phyloP scores from a whole-genome alignment of 2,329 filamentous ascomycete species.

The Blastomyces percursus region DNA sequence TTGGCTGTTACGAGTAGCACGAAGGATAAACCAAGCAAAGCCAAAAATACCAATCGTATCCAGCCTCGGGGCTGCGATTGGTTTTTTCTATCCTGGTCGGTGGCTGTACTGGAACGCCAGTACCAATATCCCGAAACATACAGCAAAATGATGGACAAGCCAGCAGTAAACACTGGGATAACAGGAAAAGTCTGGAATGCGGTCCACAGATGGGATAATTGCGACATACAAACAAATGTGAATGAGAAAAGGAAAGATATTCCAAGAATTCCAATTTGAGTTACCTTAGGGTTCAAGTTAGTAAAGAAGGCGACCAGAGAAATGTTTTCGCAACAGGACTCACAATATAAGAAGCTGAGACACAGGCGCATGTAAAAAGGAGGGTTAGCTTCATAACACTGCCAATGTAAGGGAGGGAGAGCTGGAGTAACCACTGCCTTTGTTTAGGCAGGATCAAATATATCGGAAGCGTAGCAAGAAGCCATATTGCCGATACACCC shows the following conservation, averaged over 20 bases:
- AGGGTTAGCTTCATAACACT: constrained; percentile 29
- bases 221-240: constrained; percentile 26
- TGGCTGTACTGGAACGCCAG: constrained; percentile 19
- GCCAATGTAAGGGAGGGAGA: constrained; percentile 5
- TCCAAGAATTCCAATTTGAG: constrained; percentile 30
- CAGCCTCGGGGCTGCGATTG: constrained; percentile 21
- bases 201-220: constrained; percentile 24
- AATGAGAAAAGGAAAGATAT: constrained; percentile 29
- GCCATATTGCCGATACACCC: constrained; percentile 8
- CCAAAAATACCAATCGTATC: constrained; percentile 29
- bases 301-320: not conserved
- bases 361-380: constrained; percentile 24
- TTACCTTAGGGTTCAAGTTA: constrained; percentile 26
- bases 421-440: not conserved
- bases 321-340: constrained; percentile 14
- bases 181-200: constrained; percentile 25
- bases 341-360: constrained; percentile 33
- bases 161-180: constrained; percentile 20
- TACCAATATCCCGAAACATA: constrained; percentile 22
- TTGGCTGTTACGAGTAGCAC: constrained; percentile 33
- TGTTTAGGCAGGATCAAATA: constrained; percentile 7
- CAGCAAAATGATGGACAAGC: constrained; percentile 25
- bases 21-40: constrained; percentile 35
- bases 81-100: constrained; percentile 23
- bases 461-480: constrained; percentile 2